Base-by-base conservation (phyloP, 495 filamentous ascomycete genomes). In the Trichocladium uniseriatum region DNA sequence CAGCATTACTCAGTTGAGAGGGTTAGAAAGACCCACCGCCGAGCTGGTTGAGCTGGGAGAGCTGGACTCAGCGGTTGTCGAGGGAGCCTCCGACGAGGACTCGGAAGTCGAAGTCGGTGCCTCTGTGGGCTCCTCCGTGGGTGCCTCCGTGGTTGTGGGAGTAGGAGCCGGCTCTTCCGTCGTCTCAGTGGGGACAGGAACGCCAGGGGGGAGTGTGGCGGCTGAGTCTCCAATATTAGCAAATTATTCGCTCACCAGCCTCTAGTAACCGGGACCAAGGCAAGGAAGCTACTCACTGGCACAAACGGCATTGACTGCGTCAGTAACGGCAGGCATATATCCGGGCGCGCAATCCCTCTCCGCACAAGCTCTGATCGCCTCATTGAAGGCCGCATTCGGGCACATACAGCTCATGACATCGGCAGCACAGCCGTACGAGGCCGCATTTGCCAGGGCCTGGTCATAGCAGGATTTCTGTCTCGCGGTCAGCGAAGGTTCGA, bases 251-350 rank as follows among this genome's bases (percentile, higher is more conserved):
- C 14, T 20, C 38, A 9, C 7, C 6, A 13, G 18, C 4, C 13
- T 20, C 32, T 32, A 14, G 2, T 11, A 14, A 11, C 2, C 10
- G 2, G 31, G 20, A 41, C 2, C 21, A 32, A 20, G 21, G 6
- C 37, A 24, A 3, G 10, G 19, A 7, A 27, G 24, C 22, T 19
- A 57, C 69, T 65, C 49, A 71, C 69, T 52, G 45, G 64, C 61
- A 50, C 70, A 73, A 15, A 61, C 18, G 7, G 55, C 51, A 5
- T 18, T n/a, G 0, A 32, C 62, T 2, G 53, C 53, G n/a, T 20
- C 39, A 1, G 28, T 41, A 15, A 61, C 60, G 2, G 45, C 52
- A 6, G 29, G 7, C 1, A 28, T 52, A 38, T 54, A 56, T 11
- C 15, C 50, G 3, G 59, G 40, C 2, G 50, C 56, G 43, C 63